Evolutionary conservation across 768 basidiomycete genomes (phyloP).

Genomic region (Termitomyces sp.): DNA sequence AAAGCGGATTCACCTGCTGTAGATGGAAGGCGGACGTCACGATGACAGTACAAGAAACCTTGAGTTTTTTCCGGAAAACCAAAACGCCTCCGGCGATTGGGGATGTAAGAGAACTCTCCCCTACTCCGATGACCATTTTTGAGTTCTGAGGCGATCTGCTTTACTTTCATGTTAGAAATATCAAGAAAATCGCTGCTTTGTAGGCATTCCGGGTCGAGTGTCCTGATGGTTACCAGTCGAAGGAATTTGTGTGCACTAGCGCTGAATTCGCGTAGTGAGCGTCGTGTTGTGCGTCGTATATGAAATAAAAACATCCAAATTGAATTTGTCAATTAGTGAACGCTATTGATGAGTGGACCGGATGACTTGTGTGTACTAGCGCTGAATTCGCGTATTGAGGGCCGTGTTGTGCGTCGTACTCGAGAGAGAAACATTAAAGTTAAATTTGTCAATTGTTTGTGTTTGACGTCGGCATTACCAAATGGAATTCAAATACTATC

Average conservation of each 20-base stretch:
- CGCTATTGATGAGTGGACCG: too few relatives aligned
- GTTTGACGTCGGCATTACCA: too few relatives aligned
- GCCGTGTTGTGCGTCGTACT: neutral
- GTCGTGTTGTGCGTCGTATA: neutral
- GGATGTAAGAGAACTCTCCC: neutral
- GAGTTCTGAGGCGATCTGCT: neutral
- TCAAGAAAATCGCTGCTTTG: neutral
- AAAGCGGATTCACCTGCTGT: constrained; percentile 16
- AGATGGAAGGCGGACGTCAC: neutral
- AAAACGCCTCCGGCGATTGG: neutral
- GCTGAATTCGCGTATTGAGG: neutral
- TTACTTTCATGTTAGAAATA: neutral
- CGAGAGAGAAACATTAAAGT: neutral
- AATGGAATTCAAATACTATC: too few relatives aligned
- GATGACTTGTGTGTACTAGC: neutral
- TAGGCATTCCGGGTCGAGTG: neutral
- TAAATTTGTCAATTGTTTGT: neutral
- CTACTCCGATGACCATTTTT: neutral
- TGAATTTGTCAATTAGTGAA: neutral
- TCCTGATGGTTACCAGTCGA: neutral
- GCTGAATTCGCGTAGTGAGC: neutral
- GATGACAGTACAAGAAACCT: constrained; percentile 19
- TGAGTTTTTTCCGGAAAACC: neutral
- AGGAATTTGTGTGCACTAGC: neutral
- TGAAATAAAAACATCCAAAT: neutral